Conservation (phyloP, 202 grass and related monocot genomes). For the Schoenoplectus triqueter region DNA sequence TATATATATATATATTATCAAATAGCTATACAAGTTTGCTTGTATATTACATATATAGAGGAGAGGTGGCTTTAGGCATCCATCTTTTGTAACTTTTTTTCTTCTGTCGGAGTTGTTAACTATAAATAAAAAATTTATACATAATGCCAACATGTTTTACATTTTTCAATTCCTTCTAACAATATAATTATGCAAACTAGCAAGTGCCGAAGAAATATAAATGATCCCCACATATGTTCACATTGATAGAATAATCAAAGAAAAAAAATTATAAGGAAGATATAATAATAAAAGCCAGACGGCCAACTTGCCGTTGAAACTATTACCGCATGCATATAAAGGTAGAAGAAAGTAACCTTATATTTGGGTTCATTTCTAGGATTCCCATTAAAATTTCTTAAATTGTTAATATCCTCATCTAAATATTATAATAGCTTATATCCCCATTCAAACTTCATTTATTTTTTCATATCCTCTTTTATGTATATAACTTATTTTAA, state of each 20-base stretch:
- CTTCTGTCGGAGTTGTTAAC: conserved; percentile 11
- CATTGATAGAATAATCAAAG: conserved; percentile 2
- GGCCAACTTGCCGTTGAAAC: neutral
- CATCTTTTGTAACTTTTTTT: conserved; percentile 27
- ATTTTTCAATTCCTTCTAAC: neutral
- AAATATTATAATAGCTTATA: too few species aligned
- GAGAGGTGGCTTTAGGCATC: conserved; percentile 9
- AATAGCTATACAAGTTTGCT: neutral
- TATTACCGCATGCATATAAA: neutral
- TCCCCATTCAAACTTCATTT: too few species aligned
- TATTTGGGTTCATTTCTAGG: too few species aligned
- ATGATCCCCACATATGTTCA: neutral
- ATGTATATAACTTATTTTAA: too few species aligned
- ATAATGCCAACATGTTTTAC: neutral
- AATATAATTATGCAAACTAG: neutral
- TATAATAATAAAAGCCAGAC: neutral
- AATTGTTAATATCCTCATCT: too few species aligned
- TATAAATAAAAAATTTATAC: neutral
- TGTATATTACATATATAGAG: conserved; percentile 16
- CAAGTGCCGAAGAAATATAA: conserved; percentile 16
- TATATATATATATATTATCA: too few species aligned
- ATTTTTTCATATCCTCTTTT: too few species aligned
- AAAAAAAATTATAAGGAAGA: neutral
- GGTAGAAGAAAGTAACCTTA: conserved; percentile 4
- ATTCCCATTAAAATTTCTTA: too few species aligned